Evolutionary conservation across 208 protist species (phyloP), one percentile per base, ranked within the genome.

Genomic region (Trypanosoma melophagium): DNA sequence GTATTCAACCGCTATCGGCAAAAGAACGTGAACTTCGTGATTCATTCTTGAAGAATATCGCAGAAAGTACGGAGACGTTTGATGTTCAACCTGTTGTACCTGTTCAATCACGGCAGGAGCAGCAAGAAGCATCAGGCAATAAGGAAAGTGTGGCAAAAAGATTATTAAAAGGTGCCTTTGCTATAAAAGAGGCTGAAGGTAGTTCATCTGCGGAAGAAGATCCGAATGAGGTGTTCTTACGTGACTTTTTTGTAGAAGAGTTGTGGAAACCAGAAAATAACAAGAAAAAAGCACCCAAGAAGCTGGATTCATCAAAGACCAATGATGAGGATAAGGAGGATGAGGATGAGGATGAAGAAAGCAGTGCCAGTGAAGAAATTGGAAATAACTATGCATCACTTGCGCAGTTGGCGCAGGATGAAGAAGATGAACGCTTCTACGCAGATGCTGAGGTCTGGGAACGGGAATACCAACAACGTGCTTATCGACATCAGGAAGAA

Each of bases 391-490:
- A 89, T 62, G 63, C 63, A 9, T 62, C 69, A 17, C 72, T 90
- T 22, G 85, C 82, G 12, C 62, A 87, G 21, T 74, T 95, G 22
- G 89, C 87, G 19, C 79, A 85, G 17, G 89, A 79, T 28, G 92
- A 95, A 52, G 87, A 85, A 45, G 89, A 94, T 58, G 86, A 94
- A 16, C 74, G 64, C 51, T 97, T 97, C 70, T 93, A 88, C 74
- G 81, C 85, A 24, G 79, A 95, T 31, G 83, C 87, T 1, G 86
- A 94, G 65, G 74, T 67, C 60, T 97, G 89, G 86, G 89, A 97
- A 79, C 76, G 82, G 8, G 81, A 86, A 70, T 97, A 84, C 59
- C 87, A 97, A 64, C 77, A 95, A 50, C 79, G 79, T 44, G 88
- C 89, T 70, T 97, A 93, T 74, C 87, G 88, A 51, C 92, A 97